Percentiles rank a stretch among this genome's conserved stretches.
Evolutionary conservation across 176 grass and related monocot genomes (phyloP).

Genomic region (Ensete ventricosum): DNA sequence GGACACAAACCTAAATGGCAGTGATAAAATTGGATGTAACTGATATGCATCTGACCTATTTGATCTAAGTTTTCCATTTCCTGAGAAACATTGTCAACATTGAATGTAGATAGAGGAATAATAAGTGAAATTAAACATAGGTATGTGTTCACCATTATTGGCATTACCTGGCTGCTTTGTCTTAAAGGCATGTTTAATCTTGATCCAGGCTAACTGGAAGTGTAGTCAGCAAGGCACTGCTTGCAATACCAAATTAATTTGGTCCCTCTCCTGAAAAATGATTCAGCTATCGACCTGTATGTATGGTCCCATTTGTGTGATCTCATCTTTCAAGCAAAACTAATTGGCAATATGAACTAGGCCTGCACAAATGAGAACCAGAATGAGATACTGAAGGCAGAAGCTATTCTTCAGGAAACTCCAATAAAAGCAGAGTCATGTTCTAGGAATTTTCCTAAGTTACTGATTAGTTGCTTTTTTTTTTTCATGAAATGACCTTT

Average conservation of each 20-base stretch:
- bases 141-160: background rate
- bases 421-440: too few species aligned
- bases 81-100: conserved; percentile 9
- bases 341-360: background rate
- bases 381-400: background rate
- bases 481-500: too few species aligned
- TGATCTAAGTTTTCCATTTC: conserved; percentile 10
- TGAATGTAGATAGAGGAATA: conserved; percentile 1
- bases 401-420: too few species aligned
- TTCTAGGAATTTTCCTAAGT: too few species aligned
- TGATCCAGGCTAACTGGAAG: conserved; percentile 25
- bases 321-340: conserved; percentile 21
- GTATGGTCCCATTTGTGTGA: conserved; percentile 21
- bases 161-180: conserved; percentile 8
- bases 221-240: conserved; percentile 29
- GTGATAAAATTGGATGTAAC: conserved; percentile 13
- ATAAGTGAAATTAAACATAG: background rate
- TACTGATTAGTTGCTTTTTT: too few species aligned
- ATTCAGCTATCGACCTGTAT: conserved; percentile 4
- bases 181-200: conserved; percentile 18
- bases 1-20: conserved; percentile 18
- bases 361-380: background rate
- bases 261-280: conserved; percentile 21
- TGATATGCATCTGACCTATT: conserved; percentile 4
- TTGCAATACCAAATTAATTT: conserved; percentile 27